Evolutionary conservation across 2,329 filamentous ascomycete species (phyloP).

Genomic region (Trichoderma brevicompactum): DNA sequence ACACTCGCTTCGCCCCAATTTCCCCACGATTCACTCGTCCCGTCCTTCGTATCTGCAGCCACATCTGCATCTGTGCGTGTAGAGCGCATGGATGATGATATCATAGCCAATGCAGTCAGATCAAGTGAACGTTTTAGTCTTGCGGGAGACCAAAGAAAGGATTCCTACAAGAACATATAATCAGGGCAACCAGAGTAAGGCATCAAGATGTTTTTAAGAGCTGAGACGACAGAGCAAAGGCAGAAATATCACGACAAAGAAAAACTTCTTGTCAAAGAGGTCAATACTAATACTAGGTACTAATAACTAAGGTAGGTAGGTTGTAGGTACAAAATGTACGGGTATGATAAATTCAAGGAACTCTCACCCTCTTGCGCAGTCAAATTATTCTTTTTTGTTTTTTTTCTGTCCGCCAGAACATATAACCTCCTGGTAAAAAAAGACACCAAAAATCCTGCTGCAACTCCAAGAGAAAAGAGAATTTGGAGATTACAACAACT

Average conservation of each 20-base stretch:
- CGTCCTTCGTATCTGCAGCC: background rate
- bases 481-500: slow-evolving; percentile 31
- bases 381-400: background rate
- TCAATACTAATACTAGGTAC: slow-evolving; percentile 31
- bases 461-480: slow-evolving; percentile 36
- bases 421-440: slow-evolving; percentile 10
- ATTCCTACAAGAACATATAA: background rate
- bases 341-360: slow-evolving; percentile 9
- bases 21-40: slow-evolving; percentile 15
- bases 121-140: background rate
- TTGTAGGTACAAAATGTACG: slow-evolving; percentile 17
- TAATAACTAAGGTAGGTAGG: slow-evolving; percentile 30
- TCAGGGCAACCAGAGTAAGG: too few species aligned
- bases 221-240: background rate
- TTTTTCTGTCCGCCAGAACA: slow-evolving; percentile 8
- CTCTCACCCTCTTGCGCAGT: slow-evolving; percentile 4
- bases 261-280: background rate
- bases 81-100: slow-evolving; percentile 20
- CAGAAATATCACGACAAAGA: background rate
- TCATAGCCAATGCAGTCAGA: background rate
- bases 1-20: slow-evolving; percentile 15
- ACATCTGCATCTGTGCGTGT: slow-evolving; percentile 10
- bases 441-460: slow-evolving; percentile 32
- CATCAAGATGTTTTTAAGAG: too few species aligned
- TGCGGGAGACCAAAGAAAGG: background rate